Base-by-base conservation (phyloP, 1,139 yeast species). In the Pichia sp. region DNA sequence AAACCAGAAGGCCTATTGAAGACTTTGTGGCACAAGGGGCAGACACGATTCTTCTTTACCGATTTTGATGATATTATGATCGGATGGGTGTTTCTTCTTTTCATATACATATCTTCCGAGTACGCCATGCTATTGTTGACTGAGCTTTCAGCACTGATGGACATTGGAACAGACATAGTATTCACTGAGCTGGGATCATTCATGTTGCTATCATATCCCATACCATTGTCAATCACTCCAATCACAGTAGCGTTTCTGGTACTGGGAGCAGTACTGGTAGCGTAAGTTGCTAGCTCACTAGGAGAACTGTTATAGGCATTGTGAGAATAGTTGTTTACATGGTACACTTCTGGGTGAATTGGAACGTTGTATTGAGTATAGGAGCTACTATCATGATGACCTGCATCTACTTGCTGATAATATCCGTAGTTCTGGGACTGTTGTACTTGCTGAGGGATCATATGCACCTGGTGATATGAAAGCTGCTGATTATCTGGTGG, bases 1-100 rank as follows among this genome's bases (percentile, higher is more conserved):
- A 90, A 74, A 2, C 93, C 85, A 10, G 90, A 83, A 1, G 96
- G 96, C 57, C 96, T 75, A 53, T 87, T 84, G 72, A 90, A 89
- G 50, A 81, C 82, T 68, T 88, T 88, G 53, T 81, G 78, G 69
- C 97, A 90, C n/a, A 82, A 75, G 32, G 76, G 72, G 67, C 96
- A 89, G 50, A 78, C 67, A 47, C 68, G 54, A 63, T 78, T 75
- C 49, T 62, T 59, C 3, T 41, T 51, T 11, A 34, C 10, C 5
- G 45, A 29, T 26, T 43, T 44, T 8, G 54, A 40, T 8, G 34
- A 29, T 13, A 42, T 26, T 29, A 52, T 29, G 4, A 32, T 40
- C 7, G 52, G 54, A 41, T 36, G 53, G 4, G 50, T 51, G 10
- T 49, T 49, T 36, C 52, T 43, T 29, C 47, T 45, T 38, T 45